phyloP scores from a whole-genome alignment of 306 rosid genomes.

The Hippophae tibetana region DNA sequence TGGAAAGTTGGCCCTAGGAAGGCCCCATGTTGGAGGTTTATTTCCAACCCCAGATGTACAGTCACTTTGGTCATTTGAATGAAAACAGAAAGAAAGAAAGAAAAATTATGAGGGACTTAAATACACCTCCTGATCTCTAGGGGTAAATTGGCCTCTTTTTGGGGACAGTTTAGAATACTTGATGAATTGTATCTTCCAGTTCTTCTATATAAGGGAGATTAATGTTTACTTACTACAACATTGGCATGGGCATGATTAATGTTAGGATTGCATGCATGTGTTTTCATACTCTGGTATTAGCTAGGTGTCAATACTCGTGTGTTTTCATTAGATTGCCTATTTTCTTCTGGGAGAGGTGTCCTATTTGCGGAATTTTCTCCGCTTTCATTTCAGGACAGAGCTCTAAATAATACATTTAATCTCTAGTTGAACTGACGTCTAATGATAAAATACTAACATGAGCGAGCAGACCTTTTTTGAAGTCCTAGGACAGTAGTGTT shows the following conservation, averaged over 20 bases:
- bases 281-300: constrained; percentile 27
- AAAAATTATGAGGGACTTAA: constrained; percentile 36
- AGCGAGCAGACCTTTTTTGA: too few species aligned
- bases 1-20: constrained; percentile 36
- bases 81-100: constrained; percentile 33
- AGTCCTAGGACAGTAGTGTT: too few species aligned
- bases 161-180: constrained; percentile 50
- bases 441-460: too few species aligned
- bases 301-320: constrained; percentile 9
- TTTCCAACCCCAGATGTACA: constrained; percentile 71
- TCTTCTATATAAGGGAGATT: constrained; percentile 53
- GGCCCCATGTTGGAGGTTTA: constrained; percentile 50
- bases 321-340: not conserved
- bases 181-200: constrained; percentile 71
- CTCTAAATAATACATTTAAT: not conserved
- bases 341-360: not conserved
- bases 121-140: constrained; percentile 41
- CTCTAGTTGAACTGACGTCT: too few species aligned
- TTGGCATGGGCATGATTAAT: constrained; percentile 39
- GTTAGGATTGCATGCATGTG: constrained; percentile 23
- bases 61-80: constrained; percentile 82
- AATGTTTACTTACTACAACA: constrained; percentile 49
- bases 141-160: constrained; percentile 49
- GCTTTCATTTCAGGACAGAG: not conserved
- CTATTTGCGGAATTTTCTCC: not conserved